Evolutionary conservation across 164 flowering plant species (phyloP), one percentile per base, ranked within the genome.

Genomic region (Annona squamosa): DNA sequence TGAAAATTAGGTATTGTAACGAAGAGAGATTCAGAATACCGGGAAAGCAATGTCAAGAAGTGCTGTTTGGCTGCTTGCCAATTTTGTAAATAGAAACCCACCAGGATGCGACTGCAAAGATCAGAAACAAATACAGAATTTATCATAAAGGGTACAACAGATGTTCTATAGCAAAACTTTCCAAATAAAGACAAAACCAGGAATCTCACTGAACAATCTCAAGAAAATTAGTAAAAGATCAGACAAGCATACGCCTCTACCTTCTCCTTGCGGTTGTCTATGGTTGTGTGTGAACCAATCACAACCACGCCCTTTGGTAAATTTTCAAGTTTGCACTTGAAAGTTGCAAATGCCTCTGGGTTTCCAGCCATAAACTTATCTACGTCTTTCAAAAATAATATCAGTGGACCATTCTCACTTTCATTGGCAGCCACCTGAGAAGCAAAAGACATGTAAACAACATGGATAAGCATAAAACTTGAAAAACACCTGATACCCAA

Each of bases 211-310:
- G 7, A 52, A 52, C 59, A 52, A 9, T 52, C 42, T 64, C 46
- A 65, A 9, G 41, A 5, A 2, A 41, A 65, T 45, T 62, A 42
- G n/a, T 12, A 43, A 57, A 65, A 10, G 68, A 26, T 4, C 46
- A 67, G 69, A 67, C 16, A 67, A 67, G 16, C 13, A 52, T 52
- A 10, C 59, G 2, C 62, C n/a, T 74, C 75, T 76, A 94, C 98
- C 87, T 94, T 94, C 78, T 94, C 97, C 82, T 88, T 92, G 2
- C 87, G 88, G 77, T 70, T 90, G 81, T 94, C 97, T 76, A 79
- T 66, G 79, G 88, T 97, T 18, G 89, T 85, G 70, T 88, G 90
- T 10, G 94, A 89, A 69, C 88, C 94, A 78, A 94, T 88, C 13
- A 92, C 89, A 75, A 94, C 88, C 48, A 92, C 81, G 72, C 88